Conservation (phyloP, 2,329 filamentous ascomycete genomes). For the Capronia epimyces region DNA sequence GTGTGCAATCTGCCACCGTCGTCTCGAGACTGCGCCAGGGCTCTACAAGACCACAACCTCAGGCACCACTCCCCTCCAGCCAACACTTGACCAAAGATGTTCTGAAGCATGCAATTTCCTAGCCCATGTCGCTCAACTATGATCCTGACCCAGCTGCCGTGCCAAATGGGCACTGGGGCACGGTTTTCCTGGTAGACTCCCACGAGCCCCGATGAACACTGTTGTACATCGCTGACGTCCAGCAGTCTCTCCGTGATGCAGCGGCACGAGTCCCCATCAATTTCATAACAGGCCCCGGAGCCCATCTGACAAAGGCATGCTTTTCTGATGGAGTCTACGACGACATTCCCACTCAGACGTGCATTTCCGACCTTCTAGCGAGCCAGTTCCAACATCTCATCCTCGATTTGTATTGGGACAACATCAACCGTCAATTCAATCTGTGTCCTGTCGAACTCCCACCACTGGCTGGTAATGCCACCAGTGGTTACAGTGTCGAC, state of each 20-base stretch:
- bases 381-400: slow-evolving; percentile 55
- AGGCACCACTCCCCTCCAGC: no score
- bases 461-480: slow-evolving; percentile 19
- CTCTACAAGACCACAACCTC: no score
- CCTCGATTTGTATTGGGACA: slow-evolving; percentile 61
- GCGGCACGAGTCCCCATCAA: slow-evolving; percentile 57
- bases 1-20: no score
- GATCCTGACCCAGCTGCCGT: slow-evolving; percentile 35
- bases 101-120: background rate
- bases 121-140: slow-evolving; percentile 41
- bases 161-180: slow-evolving; percentile 36
- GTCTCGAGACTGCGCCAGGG: no score
- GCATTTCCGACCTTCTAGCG: slow-evolving; percentile 58
- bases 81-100: background rate
- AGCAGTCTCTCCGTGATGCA: slow-evolving; percentile 58
- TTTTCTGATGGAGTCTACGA: slow-evolving; percentile 53
- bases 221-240: background rate
- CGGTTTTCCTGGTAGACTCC: slow-evolving; percentile 37
- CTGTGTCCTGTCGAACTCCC: slow-evolving; percentile 52
- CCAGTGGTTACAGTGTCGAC: slow-evolving; percentile 19
- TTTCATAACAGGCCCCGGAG: slow-evolving; percentile 53
- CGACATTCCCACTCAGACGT: slow-evolving; percentile 47
- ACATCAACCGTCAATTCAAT: slow-evolving; percentile 49
- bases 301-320: slow-evolving; percentile 55
- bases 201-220: background rate